phyloP scores from a whole-genome alignment of 495 filamentous ascomycete species.

The Poronia punctata region DNA sequence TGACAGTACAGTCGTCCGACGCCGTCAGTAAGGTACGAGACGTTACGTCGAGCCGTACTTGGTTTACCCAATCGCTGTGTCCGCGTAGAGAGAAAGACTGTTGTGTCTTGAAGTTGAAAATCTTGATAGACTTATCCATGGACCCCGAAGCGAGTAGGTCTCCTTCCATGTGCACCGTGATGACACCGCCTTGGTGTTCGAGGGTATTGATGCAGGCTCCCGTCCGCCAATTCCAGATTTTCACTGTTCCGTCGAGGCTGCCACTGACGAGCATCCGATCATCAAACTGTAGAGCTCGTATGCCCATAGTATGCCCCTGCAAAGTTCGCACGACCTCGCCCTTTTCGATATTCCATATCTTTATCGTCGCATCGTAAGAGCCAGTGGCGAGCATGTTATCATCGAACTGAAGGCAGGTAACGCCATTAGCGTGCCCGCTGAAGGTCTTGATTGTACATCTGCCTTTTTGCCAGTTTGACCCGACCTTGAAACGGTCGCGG shows the following conservation, averaged over 20 bases:
- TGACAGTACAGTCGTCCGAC: slow-evolving; percentile 85
- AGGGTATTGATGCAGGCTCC: slow-evolving; percentile 81
- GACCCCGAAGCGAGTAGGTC: slow-evolving; percentile 81
- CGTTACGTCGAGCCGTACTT: slow-evolving; percentile 70
- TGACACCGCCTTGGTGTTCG: slow-evolving; percentile 70
- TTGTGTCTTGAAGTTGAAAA: slow-evolving; percentile 87
- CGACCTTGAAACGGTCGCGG: slow-evolving; percentile 80
- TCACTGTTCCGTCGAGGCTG: slow-evolving; percentile 68
- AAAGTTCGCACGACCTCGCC: slow-evolving; percentile 80
- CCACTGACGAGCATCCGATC: slow-evolving; percentile 84
- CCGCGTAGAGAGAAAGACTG: slow-evolving; percentile 70
- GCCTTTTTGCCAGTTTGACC: slow-evolving; percentile 94
- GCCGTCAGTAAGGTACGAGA: slow-evolving; percentile 86
- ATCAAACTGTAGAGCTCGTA: slow-evolving; percentile 89
- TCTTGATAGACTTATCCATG: slow-evolving; percentile 80
- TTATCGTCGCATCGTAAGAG: slow-evolving; percentile 90
- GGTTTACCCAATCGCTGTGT: slow-evolving; percentile 92
- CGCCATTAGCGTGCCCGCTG: slow-evolving; percentile 84
- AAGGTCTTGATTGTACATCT: slow-evolving; percentile 76
- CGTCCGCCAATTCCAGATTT: slow-evolving; percentile 95
- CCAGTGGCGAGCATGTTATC: slow-evolving; percentile 88
- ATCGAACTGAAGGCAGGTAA: slow-evolving; percentile 94
- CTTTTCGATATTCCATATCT: slow-evolving; percentile 91
- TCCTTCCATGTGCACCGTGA: slow-evolving; percentile 77
- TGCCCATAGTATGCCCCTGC: slow-evolving; percentile 69